Evolutionary conservation across 257 asterid genomes (phyloP), one percentile per base, ranked within the genome.

Genomic region (Ocimum tenuiflorum): DNA sequence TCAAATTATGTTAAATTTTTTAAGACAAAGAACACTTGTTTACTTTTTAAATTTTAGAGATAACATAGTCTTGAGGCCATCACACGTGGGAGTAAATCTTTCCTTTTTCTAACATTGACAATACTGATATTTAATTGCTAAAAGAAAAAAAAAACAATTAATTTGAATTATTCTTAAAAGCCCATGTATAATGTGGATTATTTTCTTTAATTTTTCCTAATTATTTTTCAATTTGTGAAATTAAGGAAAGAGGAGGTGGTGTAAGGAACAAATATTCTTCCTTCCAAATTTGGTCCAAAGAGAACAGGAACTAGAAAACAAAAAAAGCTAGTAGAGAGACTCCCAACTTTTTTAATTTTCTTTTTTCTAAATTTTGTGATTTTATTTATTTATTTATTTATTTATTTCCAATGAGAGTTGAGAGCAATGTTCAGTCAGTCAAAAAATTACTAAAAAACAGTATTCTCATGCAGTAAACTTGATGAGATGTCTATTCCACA

Each of bases 261-360:
- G 56, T 36, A 61, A 67, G 66, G 50, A 57, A 72, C 42, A 67
- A 29, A 72, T 69, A 55, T 54, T 66, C 68, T 42, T 20, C 19
- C 19, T 68, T 23, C 49, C 29, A 17, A 41, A 60, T 68, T 1
- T 56, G 63, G 70, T 68, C 42, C 63, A 54, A 59, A 60, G 69
- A 70, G 27, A 62, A 62, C 77, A 77, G 29, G 15, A 63, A 57
- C 67, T 60, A 72, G 23, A 51, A 68, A 73, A 58, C 75, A 66
- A 80, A 59, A 55, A 2, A 27, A 27, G 31, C 56, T 60, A 39
- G 17, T 10, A 17, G 53, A 58, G 33, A n/a, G 18, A 27, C 71
- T 56, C 66, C 41, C 54, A 7, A 41, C 12, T n/a, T 13, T 22
- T 45, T 22, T 48, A 11, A 4, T 24, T 27, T 3, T 3, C 20